Evolutionary conservation across 2,329 filamentous ascomycete species (phyloP), one percentile per base, ranked within the genome.

Genomic region (Alternaria arborescens): DNA sequence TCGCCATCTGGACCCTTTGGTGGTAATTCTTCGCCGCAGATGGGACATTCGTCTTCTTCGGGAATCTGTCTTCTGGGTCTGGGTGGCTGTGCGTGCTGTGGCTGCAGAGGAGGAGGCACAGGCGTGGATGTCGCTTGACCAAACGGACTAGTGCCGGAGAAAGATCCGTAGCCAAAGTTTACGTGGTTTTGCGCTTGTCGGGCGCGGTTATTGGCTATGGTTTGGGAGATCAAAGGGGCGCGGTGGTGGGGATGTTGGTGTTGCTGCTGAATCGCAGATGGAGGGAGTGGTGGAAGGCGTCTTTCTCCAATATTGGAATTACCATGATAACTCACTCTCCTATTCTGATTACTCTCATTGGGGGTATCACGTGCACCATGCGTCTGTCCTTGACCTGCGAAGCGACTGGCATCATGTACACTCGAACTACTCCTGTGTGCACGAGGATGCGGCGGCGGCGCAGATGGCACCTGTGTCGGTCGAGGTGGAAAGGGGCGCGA

Each of bases 21-120:
- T 0, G 91, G 90, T 4, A 93, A 82, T 77, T 93, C 90, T 38
- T 82, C 79, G 71, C 91, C 90, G 69, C 91, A 94, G 44, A 94
- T 86, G 0, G 91, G 91, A 63, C 91, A 94, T 70, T 92, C 89
- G 72, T 94, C 91, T 72, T 93, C 91, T 74, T 94, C 91, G 2
- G 75, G 68, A 12, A 83, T 74, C 53, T 77, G 69, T 22, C 71
- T 67, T 20, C 72, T 58, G 4, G 70, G 72, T 1, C 66, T 67
- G 18, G 66, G 57, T 12, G 70, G 71, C 22, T 69, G 70, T 20
- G 66, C 63, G 26, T 63, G 60, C 10, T 64, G 60, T 12, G 55
- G 60, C 47, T 65, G 65, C 12, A 60, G 50, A 3, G 66, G 54
- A 3, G 60, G 54, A 34, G 69, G 52, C 2, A 65, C 55, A 24